Evolutionary conservation across 495 filamentous ascomycete genomes (phyloP).

Genomic region (Neurospora sp.): DNA sequence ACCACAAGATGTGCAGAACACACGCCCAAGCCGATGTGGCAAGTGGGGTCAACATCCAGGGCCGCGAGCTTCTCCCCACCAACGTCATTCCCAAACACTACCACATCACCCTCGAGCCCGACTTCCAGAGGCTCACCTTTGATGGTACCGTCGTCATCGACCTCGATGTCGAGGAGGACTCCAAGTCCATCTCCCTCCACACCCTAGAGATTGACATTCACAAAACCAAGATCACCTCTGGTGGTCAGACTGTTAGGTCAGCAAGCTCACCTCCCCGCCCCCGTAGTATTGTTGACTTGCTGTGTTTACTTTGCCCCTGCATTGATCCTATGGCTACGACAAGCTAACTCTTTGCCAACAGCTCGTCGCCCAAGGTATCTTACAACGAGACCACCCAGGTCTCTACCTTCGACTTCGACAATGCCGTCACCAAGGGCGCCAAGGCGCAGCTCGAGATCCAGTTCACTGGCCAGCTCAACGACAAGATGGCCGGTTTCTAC

Average conservation of each 20-base stretch:
- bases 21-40: conserved; percentile 32
- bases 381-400: conserved; percentile 57
- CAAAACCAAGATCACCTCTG: conserved; percentile 54
- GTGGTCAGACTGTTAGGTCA: conserved; percentile 34
- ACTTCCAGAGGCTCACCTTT: conserved; percentile 61
- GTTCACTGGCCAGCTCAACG: conserved; percentile 60
- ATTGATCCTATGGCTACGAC: neutral
- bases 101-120: conserved; percentile 62
- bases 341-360: conserved; percentile 15
- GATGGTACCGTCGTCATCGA: conserved; percentile 59
- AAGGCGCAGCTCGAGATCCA: conserved; percentile 56
- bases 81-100: conserved; percentile 61
- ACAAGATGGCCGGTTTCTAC: conserved; percentile 79
- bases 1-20: conserved; percentile 47
- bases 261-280: conserved; percentile 2
- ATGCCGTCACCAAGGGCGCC: conserved; percentile 45
- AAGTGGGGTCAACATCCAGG: conserved; percentile 36
- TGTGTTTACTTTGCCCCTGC: neutral
- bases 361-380: conserved; percentile 43
- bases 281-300: neutral
- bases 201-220: conserved; percentile 79
- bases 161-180: conserved; percentile 77
- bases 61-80: conserved; percentile 50
- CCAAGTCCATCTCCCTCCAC: conserved; percentile 79
- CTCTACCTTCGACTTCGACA: conserved; percentile 53